A percentile compares a stretch with the other conserved stretches of the same genome.
Evolutionary conservation across 169 alveolate species (phyloP).

Genomic region (Amoebophrya sp.): DNA sequence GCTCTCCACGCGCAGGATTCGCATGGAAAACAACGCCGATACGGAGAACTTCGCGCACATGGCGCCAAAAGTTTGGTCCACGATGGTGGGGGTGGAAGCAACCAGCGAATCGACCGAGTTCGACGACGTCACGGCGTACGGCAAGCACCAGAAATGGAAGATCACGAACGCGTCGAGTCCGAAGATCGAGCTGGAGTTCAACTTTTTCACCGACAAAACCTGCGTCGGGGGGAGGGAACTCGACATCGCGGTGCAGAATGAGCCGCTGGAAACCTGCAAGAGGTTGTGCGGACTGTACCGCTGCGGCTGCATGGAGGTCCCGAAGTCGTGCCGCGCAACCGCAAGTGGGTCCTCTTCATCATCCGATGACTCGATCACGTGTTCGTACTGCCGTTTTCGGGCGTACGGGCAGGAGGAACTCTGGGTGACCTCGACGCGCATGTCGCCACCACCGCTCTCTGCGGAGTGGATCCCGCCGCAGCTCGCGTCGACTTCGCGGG

Average conservation of each 20-base stretch:
- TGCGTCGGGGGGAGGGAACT: neutral
- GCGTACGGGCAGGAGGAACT: neutral
- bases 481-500: no score
- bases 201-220: neutral
- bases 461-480: no score
- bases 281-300: neutral
- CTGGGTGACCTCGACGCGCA: no score
- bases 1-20: neutral
- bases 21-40: neutral
- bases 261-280: neutral
- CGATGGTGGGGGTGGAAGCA: neutral
- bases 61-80: neutral
- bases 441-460: no score
- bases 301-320: neutral
- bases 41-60: neutral
- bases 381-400: neutral
- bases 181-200: neutral
- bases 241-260: neutral
- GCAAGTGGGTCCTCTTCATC: neutral
- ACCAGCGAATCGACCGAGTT: neutral
- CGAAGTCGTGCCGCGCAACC: neutral
- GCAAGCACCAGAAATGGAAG: neutral
- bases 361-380: neutral
- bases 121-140: neutral
- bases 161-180: no score